Evolutionary conservation across 2,329 filamentous ascomycete species (phyloP), one percentile per base, ranked within the genome.

Genomic region (Epicoccum nigrum): DNA sequence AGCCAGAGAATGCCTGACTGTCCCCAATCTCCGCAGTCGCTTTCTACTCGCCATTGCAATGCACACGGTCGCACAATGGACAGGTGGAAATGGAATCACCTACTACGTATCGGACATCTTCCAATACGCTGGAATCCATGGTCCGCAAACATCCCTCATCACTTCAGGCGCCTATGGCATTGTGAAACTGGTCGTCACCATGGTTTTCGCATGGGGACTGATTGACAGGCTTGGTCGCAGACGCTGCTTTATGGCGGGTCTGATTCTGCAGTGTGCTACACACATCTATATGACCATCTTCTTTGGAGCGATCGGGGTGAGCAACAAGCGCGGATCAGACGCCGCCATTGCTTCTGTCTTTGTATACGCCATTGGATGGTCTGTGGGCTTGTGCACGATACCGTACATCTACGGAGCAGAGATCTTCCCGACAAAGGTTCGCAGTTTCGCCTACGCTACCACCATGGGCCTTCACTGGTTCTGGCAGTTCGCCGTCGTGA

Each of bases 231-330:
- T 40, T 12, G 37, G 37, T 23, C 15, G 37, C 25, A 40, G 37
- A n/a, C 37, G 37, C 4, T 40, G 37, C 23, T 40, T 40, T 11
- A 23, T 40, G 23, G 25, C 37, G 12, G 37, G 37, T 17, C 16
- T 40, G 6, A 19, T 25, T 11, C 12, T 40, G 8, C 37, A 40
- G 9, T 21, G 37, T 12, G 25, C 25, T 25, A 40, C 37, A 2
- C 37, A 40, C 8, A 40, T 40, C 23, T 40, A 40, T 15, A 40
- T 40, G 37, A 23, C 37, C 37, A 40, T 40, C 8, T 40, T 27
- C 15, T 40, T 40, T 11, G 37, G 37, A 3, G 37, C 37, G 9
- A 40, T 40, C 7, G 37, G 37, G 9, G n/a, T 13, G 28, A 21
- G 37, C 15, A 40, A 40, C 23, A 16, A n/a, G 16, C 25, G 16